Conservation (phyloP, 768 basidiomycete species). For the Rhizopogon vinicolor region DNA sequence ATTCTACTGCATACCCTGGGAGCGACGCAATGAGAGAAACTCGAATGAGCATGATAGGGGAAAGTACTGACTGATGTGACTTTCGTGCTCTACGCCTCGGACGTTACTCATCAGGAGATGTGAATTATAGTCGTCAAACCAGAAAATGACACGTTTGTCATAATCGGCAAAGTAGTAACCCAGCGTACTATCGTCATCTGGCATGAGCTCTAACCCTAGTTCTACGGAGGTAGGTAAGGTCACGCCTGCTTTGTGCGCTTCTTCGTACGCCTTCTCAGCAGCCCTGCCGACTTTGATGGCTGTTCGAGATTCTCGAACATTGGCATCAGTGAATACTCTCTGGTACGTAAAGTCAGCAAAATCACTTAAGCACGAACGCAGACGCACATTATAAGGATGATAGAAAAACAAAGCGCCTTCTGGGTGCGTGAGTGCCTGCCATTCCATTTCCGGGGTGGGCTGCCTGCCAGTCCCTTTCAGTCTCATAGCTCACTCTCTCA, state of each 20-base stretch:
- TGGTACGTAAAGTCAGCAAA: background rate
- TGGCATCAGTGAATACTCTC: conserved; percentile 9
- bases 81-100: conserved; percentile 32
- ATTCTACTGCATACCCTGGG: conserved; percentile 18
- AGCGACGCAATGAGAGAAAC: background rate
- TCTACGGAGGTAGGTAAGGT: background rate
- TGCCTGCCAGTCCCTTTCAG: background rate
- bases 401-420: conserved; percentile 54
- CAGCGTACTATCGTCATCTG: background rate
- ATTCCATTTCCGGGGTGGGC: conserved; percentile 16
- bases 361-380: too few relatives aligned
- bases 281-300: background rate
- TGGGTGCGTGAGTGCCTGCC: conserved; percentile 43
- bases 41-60: background rate
- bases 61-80: conserved; percentile 35
- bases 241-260: background rate
- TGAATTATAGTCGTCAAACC: conserved; percentile 36
- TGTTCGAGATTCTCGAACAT: background rate
- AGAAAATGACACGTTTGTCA: conserved; percentile 37
- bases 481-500: background rate
- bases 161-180: conserved; percentile 47
- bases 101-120: conserved; percentile 24
- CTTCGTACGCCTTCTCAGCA: background rate
- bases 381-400: conserved; percentile 34
- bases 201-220: conserved; percentile 6